Base-by-base conservation (phyloP, 345 rosid species). In the thale cress (Arabidopsis thaliana) region DNA sequence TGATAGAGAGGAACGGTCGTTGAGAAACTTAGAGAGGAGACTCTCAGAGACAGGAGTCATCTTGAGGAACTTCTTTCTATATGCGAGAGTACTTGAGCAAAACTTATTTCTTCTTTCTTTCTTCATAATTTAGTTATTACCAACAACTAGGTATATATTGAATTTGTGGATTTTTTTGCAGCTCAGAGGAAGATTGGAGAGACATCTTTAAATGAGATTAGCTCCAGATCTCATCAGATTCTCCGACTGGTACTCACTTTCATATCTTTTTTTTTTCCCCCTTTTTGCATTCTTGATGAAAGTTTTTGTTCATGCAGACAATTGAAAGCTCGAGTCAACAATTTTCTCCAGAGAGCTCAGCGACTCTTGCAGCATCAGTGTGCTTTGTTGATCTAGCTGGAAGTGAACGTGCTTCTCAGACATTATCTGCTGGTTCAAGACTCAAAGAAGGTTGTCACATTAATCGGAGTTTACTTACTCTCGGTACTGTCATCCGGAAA, bases 221-320 rank as follows among this genome's bases (percentile, higher is more conserved):
- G 98, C 82, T 93, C 97, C 6, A 83, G 98, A 86, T 93, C 98
- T 57, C 98, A 93, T 83, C 97, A 93, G 83, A 89, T 93, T 77
- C 69, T 89, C 38, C 80, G 97, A 76, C 81, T 91, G 87, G 98
- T 93, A 85, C 40, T 73, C 16, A 46, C 71, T 33, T 48, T 34
- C 60, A 16, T 16, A 33, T 8, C 42, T 61, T 10, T 24, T 1
- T 51, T 0, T 22, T 20, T 16, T 16, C 20, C 20, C 20, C 10
- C 20, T 22, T 44, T 32, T 42, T 56, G 1, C 53, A 7, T 30
- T 72, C 55, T 30, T 46, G 0, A 33, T 58, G 34, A 32, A 13
- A 55, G 20, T 16, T 16, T 16, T 16, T 16, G 20, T 16, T 16
- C 20, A 16, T 16, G 81, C 84, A 93, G 98, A 93, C 93, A 38